Evolutionary conservation across 768 basidiomycete genomes (phyloP), one percentile per base, ranked within the genome.

Genomic region (Cystobasidium tubakii): DNA sequence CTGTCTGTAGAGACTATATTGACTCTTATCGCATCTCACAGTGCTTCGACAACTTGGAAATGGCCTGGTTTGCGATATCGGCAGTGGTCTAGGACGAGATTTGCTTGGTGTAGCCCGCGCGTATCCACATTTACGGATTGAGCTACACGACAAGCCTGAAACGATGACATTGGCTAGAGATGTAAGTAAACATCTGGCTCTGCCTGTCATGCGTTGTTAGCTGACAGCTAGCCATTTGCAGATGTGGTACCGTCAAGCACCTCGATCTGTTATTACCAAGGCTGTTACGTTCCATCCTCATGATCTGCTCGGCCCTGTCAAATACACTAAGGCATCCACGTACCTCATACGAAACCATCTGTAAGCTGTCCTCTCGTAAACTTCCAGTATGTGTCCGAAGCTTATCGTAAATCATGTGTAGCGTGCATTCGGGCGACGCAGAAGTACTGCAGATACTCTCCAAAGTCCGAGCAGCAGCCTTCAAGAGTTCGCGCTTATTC

Each of bases 211-310:
- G 31, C 66, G 27, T 13, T 17, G 12, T 17, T 10, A 10, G 34
- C 29, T 27, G n/a, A 43, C 6, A 54, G 17, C 29, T 69, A 23
- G 6, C 6, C 7, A 60, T 44, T 12, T 29, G 34, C 42, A 71
- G 69, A 71, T 71, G 69, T 71, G 69, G 69, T 71, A 57, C 31
- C 69, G 69, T 15, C 54, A 42, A 57, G 69, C 69, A 36, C 69
- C 69, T 53, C 29, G 69, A 39, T 71, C 69, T 6, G 55, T 71
- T 44, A 62, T 71, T 21, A 71, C 54, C 12, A 71, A 71, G 31
- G 69, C 69, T 44, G 69, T 71, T 3, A 57, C 69, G 12, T 71
- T 71, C 54, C 53, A 57, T 36, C 69, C 69, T 29, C 69, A 71
- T 43, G 69, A 71, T 39, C 69, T 71, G 21, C 55, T 71, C 34